Evolutionary conservation across 768 basidiomycete species (phyloP), one percentile per base, ranked within the genome.

Genomic region (Podaxis sp.): DNA sequence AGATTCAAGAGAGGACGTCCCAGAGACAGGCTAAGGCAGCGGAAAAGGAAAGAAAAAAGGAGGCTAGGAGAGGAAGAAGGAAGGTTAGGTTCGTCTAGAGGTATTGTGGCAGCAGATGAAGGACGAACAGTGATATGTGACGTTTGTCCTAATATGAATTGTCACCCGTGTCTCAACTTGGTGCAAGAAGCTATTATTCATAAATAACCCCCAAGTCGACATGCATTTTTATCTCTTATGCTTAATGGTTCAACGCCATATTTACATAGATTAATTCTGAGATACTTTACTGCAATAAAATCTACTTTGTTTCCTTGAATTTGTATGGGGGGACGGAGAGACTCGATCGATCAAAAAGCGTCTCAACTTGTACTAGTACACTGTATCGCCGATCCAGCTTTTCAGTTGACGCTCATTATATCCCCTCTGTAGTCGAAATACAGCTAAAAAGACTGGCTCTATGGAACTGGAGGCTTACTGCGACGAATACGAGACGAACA

Each of bases 401-500:
- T 24, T 22, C 22, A 28, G 24, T 20, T 22, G 48, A 44, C 4
- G 41, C 17, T n/a, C 11, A 44, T 15, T 44, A 15, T 44, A 15
- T n/a, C 2, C n/a, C n/a, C 41, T 28, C 2, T 11, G 11, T 38
- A 78, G 74, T 78, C 65, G 62, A 22, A 26, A 55, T 41, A 51
- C 62, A 5, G 76, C 75, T 3, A 51, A 66, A 17, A 4, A 8
- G 0, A 55, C 67, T 0, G 40, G 63, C 2, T 75, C 74, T 3
- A 59, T 54, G 24, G 61, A 65, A 30, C 63, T 77, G 37, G 17
- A 69, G 8, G 13, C 65, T n/a, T 65, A 65, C 2, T 75, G 77
- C 57, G 54, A 59, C 0, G 67, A 70, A 20, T 79, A 72, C 62
- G 67, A 70, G 62, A 38, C 66, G 13, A 55, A 64, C 7, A 78